phyloP scores from a whole-genome alignment of 83 land plant species.

The Diphasiastrum complanatum region DNA sequence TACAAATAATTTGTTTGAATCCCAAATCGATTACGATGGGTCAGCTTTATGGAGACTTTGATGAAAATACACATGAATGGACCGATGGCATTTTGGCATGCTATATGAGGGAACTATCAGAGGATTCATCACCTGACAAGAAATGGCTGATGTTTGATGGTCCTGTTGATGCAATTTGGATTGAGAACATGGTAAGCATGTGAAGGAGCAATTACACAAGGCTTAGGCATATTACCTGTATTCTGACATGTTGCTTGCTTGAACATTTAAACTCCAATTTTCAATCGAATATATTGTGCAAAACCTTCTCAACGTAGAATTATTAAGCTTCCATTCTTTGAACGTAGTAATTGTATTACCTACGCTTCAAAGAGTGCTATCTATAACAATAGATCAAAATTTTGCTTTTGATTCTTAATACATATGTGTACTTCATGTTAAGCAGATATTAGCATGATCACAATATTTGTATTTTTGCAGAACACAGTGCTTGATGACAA shows the following conservation, averaged over 20 bases:
- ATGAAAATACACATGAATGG: slow-evolving; percentile 44
- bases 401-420: background rate
- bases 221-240: too few species aligned
- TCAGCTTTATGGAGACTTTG: slow-evolving; percentile 39
- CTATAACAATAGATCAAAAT: background rate
- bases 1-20: slow-evolving; percentile 36
- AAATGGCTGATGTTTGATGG: slow-evolving; percentile 46
- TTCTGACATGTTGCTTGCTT: too few species aligned
- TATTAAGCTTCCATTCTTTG: too few species aligned
- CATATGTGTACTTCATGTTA: background rate
- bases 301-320: too few species aligned
- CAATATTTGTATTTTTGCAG: slow-evolving; percentile 4
- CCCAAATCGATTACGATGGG: slow-evolving; percentile 46
- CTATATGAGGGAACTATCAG: slow-evolving; percentile 36
- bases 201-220: too few species aligned
- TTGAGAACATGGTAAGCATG: slow-evolving; percentile 43
- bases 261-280: too few species aligned
- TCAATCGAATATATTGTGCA: too few species aligned
- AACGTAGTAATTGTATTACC: too few species aligned
- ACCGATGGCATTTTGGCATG: slow-evolving; percentile 42
- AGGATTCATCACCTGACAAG: slow-evolving; percentile 28
- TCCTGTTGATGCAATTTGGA: slow-evolving; percentile 45
- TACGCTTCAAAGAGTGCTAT: too few species aligned
- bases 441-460: background rate
- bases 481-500: slow-evolving; percentile 41